A percentile compares a stretch with the other conserved stretches of the same genome.
These are phyloP conservation scores for Colletotrichum sp. DNA, from an alignment of 2,329 filamentous ascomycete genomes.

Conservation along the genomic window DNA sequence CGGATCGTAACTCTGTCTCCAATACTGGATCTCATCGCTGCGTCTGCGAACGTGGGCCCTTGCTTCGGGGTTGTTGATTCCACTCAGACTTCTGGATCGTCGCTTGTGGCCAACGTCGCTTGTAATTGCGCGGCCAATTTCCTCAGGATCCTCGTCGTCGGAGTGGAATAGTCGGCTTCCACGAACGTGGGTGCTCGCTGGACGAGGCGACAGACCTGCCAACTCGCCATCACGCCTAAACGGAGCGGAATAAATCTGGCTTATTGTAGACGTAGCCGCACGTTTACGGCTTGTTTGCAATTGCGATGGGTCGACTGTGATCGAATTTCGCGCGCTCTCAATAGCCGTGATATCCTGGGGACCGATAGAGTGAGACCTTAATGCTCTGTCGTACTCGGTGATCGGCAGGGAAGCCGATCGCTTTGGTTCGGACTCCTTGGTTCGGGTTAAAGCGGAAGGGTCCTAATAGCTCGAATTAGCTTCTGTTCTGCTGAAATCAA, in stretches of 20 bases:
- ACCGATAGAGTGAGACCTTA: slow-evolving; percentile 67
- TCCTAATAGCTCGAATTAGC: slow-evolving; percentile 33
- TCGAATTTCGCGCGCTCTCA: slow-evolving; percentile 58
- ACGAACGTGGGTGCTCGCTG: slow-evolving; percentile 64
- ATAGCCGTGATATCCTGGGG: slow-evolving; percentile 59
- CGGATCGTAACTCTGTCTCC: slow-evolving; percentile 65
- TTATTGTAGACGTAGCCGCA: slow-evolving; percentile 44
- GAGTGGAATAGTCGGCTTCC: slow-evolving; percentile 41
- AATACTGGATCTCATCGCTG: slow-evolving; percentile 69
- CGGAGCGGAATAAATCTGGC: slow-evolving; percentile 40
- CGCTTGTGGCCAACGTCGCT: slow-evolving; percentile 58
- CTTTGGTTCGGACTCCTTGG: slow-evolving; percentile 47
- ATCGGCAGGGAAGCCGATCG: slow-evolving; percentile 65
- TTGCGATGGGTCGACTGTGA: slow-evolving; percentile 49
- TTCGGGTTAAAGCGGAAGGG: slow-evolving; percentile 39
- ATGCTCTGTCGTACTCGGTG: slow-evolving; percentile 63
- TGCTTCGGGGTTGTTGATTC: slow-evolving; percentile 5
- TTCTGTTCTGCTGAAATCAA: not conserved
- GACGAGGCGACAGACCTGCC: slow-evolving; percentile 63
- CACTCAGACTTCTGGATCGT: slow-evolving; percentile 63
- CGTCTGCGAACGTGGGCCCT: slow-evolving; percentile 46
- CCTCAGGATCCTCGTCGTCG: slow-evolving; percentile 49
- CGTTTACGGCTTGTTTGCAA: slow-evolving; percentile 41
- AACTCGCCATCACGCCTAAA: slow-evolving; percentile 48
- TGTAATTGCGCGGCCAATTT: slow-evolving; percentile 68